Evolutionary conservation across 2,329 filamentous ascomycete species (phyloP), one percentile per base, ranked within the genome.

Genomic region (Xylariaceae sp.): DNA sequence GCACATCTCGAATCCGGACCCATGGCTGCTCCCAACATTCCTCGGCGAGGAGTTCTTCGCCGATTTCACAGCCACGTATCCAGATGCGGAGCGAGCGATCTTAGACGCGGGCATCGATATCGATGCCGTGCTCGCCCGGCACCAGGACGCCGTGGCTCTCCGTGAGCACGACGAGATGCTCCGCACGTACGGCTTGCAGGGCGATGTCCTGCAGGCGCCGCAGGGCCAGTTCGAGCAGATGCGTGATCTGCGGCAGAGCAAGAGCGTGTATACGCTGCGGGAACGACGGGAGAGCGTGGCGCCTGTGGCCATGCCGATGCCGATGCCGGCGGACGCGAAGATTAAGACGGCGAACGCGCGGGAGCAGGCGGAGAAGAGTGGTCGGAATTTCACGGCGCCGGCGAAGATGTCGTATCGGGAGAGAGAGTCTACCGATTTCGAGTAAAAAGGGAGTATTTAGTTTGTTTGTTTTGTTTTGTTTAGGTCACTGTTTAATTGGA

Each of bases 151-250:
- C 7, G 35, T 18, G 2, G 48, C 53, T 1, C n/a, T 72, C 1
- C 18, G 64, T 0, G 69, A 71, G 10, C 71, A 73, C 23, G 58
- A 68, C 13, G 62, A 42, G 17, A 57, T 72, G 58, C 55, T 73
- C 8, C n/a, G 51, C 5, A n/a, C 57, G 47, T 70, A 64, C 54
- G 70, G 67, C 0, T 13, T 59, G 17, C 9, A 42, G 2, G 63
- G 59, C 7, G 62, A 60, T 35, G 23, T 55, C 9, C 37, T 53
- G 0, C 10, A 34, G 4, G 10, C 8, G 1, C 57, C 62, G 17
- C 55, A 58, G 0, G 56, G 60, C 2, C 60, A 58, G 30, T 70
- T 69, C 48, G 67, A 69, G 34, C 52, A 54, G 2, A 66, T 71
- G 58, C 60, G 60, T 11, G 59, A 57, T 35, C 62, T 70, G 5